Percentiles rank a stretch among this genome's conserved stretches.
These are phyloP conservation scores for Salvia miltiorrhiza DNA, from an alignment of 257 asterid genomes.

Conservation along the genomic window DNA sequence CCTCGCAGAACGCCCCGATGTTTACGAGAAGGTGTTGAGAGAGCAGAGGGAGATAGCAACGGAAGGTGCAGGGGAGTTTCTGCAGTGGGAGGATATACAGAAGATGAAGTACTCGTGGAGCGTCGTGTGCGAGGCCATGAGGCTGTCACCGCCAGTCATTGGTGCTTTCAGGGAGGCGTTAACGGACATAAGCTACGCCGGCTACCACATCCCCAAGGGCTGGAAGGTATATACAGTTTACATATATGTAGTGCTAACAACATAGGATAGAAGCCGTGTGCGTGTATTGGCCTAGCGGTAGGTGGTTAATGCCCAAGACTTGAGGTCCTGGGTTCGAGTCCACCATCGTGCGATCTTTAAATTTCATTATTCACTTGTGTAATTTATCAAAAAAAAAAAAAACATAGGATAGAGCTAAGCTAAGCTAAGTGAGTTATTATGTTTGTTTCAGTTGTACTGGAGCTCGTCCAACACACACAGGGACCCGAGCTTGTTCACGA, in stretches of 20 bases:
- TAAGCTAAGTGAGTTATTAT: too few species aligned
- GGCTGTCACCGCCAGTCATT: slow-evolving; percentile 52
- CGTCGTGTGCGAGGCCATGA: slow-evolving; percentile 54
- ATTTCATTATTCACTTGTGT: too few species aligned
- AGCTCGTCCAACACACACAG: slow-evolving; percentile 44
- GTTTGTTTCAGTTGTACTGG: slow-evolving; percentile 65
- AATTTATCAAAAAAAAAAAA: too few species aligned
- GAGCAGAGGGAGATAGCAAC: slow-evolving; percentile 64
- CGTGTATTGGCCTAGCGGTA: too few species aligned
- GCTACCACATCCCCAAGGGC: slow-evolving; percentile 77
- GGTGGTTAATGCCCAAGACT: too few species aligned
- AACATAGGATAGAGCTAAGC: too few species aligned
- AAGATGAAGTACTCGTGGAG: slow-evolving; percentile 88
- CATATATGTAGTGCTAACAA: too few species aligned
- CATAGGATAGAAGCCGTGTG: too few species aligned
- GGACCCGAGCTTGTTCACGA: slow-evolving; percentile 33
- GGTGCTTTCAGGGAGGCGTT: slow-evolving; percentile 70
- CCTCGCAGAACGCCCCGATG: slow-evolving; percentile 59
- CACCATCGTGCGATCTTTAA: too few species aligned
- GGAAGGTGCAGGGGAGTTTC: slow-evolving; percentile 32
- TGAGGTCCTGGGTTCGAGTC: too few species aligned
- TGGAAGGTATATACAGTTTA: slow-evolving; percentile 64
- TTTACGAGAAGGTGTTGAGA: slow-evolving; percentile 56
- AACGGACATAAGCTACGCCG: slow-evolving; percentile 50
- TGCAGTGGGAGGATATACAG: slow-evolving; percentile 79